A percentile compares a stretch with the other conserved stretches of the same genome.
phyloP scores from a whole-genome alignment of 805 yeast genomes.

The Hemisphaericaspora nanyangensis region DNA sequence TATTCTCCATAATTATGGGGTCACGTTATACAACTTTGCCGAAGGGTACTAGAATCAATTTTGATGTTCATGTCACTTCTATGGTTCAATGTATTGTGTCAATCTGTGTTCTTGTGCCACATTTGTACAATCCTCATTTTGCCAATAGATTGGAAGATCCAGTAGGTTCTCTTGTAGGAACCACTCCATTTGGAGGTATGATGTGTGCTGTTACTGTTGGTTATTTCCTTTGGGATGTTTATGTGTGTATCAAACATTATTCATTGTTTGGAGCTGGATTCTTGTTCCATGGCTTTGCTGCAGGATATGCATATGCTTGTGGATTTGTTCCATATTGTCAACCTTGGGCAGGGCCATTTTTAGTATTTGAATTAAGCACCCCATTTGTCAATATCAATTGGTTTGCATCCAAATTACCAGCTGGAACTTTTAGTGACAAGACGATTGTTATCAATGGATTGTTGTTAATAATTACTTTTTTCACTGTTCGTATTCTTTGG shows the following conservation, averaged over 20 bases:
- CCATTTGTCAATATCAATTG: slow-evolving; percentile 95
- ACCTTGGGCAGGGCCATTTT: slow-evolving; percentile 78
- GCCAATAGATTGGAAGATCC: slow-evolving; percentile 40
- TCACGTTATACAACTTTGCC: slow-evolving; percentile 47
- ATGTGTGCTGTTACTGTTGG: slow-evolving; percentile 73
- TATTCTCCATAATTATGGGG: slow-evolving; percentile 51
- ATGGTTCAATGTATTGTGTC: slow-evolving; percentile 78
- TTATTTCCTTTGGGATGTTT: slow-evolving; percentile 87
- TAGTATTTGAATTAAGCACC: slow-evolving; percentile 83
- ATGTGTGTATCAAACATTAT: slow-evolving; percentile 61
- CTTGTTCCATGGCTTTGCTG: slow-evolving; percentile 78
- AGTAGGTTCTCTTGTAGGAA: slow-evolving; percentile 47
- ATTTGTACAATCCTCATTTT: slow-evolving; percentile 55
- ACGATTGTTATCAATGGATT: slow-evolving; percentile 68
- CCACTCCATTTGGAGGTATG: slow-evolving; percentile 72
- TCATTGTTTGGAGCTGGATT: slow-evolving; percentile 77
- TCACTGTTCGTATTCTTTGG: slow-evolving; percentile 77
- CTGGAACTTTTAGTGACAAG: slow-evolving; percentile 54
- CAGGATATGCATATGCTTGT: slow-evolving; percentile 65
- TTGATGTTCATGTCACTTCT: slow-evolving; percentile 88
- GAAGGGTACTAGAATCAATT: slow-evolving; percentile 56
- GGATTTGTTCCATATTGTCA: slow-evolving; percentile 71
- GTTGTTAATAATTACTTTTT: slow-evolving; percentile 63
- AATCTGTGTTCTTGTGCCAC: slow-evolving; percentile 55
- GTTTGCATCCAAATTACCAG: slow-evolving; percentile 79